Conservation (phyloP, 306 rosid species). For the Pueraria montana region DNA sequence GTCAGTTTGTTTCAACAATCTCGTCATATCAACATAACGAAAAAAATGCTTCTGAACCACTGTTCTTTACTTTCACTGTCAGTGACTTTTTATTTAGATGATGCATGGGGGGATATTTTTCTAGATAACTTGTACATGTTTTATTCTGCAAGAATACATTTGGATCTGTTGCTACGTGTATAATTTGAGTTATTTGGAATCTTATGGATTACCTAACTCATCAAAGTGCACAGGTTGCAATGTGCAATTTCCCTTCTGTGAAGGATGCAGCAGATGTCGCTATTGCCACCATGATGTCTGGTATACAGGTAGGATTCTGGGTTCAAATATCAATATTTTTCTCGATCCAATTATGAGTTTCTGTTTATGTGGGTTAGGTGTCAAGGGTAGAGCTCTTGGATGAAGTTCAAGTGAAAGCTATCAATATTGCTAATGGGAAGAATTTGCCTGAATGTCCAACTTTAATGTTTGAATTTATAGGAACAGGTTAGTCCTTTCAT, state of each 20-base stretch:
- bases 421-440: conserved; percentile 93
- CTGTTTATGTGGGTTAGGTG: conserved; percentile 64
- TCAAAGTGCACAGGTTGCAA: conserved; percentile 80
- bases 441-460: conserved; percentile 82
- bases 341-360: conserved; percentile 36
- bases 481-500: conserved; percentile 69
- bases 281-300: conserved; percentile 90
- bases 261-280: conserved; percentile 98
- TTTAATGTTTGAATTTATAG: conserved; percentile 90
- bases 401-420: conserved; percentile 94
- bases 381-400: conserved; percentile 96
- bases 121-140: conserved; percentile 10
- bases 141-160: conserved; percentile 38
- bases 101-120: conserved; percentile 23
- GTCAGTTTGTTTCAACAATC: conserved; percentile 23
- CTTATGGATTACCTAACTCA: conserved; percentile 33
- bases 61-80: conserved; percentile 12
- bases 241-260: conserved; percentile 93
- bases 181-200: conserved; percentile 36
- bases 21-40: neutral
- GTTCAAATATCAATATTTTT: conserved; percentile 34
- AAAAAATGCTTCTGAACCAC: conserved; percentile 20
- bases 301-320: conserved; percentile 80
- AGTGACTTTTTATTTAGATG: conserved; percentile 26
- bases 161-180: conserved; percentile 33